Evolutionary conservation across 305 asterid species (phyloP).

Genomic region (Caryopteris hybrid): DNA sequence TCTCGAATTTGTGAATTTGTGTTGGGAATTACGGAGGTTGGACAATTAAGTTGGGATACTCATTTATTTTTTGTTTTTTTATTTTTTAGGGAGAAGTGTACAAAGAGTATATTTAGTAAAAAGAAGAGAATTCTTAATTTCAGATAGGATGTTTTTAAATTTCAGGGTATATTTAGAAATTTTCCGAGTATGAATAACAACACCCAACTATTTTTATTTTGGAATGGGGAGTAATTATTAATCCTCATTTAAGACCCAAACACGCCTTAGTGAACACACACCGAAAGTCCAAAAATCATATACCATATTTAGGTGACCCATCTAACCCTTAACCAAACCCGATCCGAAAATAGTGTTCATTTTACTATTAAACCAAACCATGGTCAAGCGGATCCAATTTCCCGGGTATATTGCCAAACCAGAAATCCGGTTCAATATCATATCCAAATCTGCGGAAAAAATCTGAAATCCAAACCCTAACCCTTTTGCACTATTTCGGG

Average conservation of each 20-base stretch:
- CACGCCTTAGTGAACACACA: not conserved
- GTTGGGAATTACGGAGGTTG: too few species aligned
- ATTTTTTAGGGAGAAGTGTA: too few species aligned
- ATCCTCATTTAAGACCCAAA: not conserved
- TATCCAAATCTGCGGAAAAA: conserved; percentile 18
- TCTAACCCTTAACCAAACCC: conserved; percentile 18
- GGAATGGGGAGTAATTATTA: too few species aligned
- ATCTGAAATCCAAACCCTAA: conserved; percentile 43
- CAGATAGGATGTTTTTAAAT: too few species aligned
- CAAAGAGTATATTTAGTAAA: too few species aligned
- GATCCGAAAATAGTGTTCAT: conserved; percentile 19
- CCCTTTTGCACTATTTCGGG: conserved; percentile 39
- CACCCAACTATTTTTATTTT: too few species aligned
- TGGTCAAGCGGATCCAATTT: conserved; percentile 29
- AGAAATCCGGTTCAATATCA: conserved; percentile 26
- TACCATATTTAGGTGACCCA: not conserved
- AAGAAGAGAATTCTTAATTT: too few species aligned
- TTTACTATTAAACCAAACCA: conserved; percentile 1
- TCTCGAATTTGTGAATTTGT: too few species aligned
- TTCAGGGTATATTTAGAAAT: too few species aligned
- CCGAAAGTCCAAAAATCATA: not conserved
- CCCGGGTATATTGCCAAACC: conserved; percentile 30
- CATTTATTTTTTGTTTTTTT: too few species aligned
- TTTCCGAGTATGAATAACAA: too few species aligned
- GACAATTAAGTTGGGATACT: too few species aligned